Base-by-base conservation (phyloP, 495 filamentous ascomycete genomes). In the Symbiotaphrina buchneri region DNA sequence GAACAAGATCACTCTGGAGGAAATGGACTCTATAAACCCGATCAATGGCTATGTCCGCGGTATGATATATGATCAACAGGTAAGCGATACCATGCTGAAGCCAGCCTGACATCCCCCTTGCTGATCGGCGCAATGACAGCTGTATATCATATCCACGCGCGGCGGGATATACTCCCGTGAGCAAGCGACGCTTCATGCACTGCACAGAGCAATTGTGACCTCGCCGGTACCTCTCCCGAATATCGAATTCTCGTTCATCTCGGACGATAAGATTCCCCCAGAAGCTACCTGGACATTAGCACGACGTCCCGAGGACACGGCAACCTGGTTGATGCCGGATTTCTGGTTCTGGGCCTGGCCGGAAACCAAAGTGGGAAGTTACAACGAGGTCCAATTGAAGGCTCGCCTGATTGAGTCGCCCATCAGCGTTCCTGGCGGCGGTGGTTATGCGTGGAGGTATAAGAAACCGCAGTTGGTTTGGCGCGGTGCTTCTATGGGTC, bases 291-390 rank as follows among this genome's bases (percentile, higher is more conserved):
- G 67, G 65, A 51, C 54, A 5, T 59, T 61, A 39, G 49, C 66
- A 3, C 49, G 64, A 34, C 38, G 42, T 10, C 32, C 35, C 6
- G 37, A 41, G 16, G 56, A 71, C 23, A 40, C 49, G 0, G 47
- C 54, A 8, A 48, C 58, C 30, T 84, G 78, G 68, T 42, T 78
- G 3, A 75, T 84, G 52, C 78, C 79, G 0, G 75, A 84, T 51
- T 84, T 83, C 46, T 63, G 68, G 37, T 78, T 72, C 55, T 84
- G 72, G 71, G 54, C 68, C 1, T 81, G 73, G 71, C 58, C 68
- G 0, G 58, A 73, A 26, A 54, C 65, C 19, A 54, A 62, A 34
- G 56, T 77, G 25, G 63, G 64, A 3, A 61, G 65, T 5, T 65
- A 73, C 32, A 41, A 54, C 10, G 62, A 64, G 36, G 62, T 69